phyloP scores from a whole-genome alignment of 371 early-diverging fungal genomes.

The Mortierella sp. region DNA sequence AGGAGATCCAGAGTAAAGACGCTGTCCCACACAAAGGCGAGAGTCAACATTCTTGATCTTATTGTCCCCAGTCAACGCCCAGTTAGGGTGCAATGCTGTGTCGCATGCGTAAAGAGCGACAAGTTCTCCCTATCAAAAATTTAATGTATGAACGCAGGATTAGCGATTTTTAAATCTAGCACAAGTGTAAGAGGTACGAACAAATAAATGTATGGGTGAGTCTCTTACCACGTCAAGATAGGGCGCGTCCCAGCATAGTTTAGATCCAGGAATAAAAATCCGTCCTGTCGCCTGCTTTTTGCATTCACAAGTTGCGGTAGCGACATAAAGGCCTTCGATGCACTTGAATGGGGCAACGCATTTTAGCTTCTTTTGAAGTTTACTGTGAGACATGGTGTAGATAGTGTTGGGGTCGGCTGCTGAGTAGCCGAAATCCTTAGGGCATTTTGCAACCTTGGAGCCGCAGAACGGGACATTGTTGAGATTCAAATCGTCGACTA shows the following conservation, averaged over 20 bases:
- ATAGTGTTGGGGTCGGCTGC: background rate
- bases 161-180: background rate
- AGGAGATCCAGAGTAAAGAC: constrained; percentile 4
- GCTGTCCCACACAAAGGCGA: background rate
- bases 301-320: constrained; percentile 1
- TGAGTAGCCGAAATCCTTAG: background rate
- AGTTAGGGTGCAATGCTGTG: constrained; percentile 4
- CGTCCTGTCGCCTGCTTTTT: constrained; percentile 3
- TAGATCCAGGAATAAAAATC: constrained; percentile 4
- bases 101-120: constrained; percentile 3
- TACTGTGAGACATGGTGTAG: background rate
- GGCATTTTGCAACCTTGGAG: constrained; percentile 2
- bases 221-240: constrained; percentile 1
- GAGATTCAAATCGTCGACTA: background rate
- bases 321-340: too few species aligned
- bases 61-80: background rate
- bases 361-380: constrained; percentile 1
- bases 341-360: background rate
- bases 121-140: constrained; percentile 2
- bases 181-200: background rate
- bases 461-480: constrained; percentile 1
- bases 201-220: background rate
- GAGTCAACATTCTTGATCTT: constrained; percentile 1
- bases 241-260: constrained; percentile 2
- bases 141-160: background rate